A percentile compares a stretch with the other conserved stretches of the same genome.
These are phyloP conservation scores for Crucihimalaya himalaica DNA, from an alignment of 345 rosid genomes.

Conservation along the genomic window DNA sequence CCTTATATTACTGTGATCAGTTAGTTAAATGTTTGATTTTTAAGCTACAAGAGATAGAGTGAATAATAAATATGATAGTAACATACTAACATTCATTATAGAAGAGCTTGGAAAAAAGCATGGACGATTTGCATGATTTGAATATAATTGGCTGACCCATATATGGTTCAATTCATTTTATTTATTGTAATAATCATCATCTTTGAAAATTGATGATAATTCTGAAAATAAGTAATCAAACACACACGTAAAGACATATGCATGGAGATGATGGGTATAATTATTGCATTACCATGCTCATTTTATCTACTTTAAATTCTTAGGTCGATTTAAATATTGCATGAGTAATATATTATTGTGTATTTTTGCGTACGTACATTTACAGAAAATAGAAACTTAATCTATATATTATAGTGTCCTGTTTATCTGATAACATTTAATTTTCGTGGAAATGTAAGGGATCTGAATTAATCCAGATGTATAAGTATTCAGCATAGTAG, in stretches of 20 bases:
- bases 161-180: conserved; percentile 26
- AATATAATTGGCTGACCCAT: conserved; percentile 24
- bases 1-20: not conserved
- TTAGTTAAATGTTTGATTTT: conserved; percentile 19
- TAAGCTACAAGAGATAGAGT: conserved; percentile 20
- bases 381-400: not conserved
- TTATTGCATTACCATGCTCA: conserved; percentile 31
- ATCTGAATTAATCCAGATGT: too few relatives aligned
- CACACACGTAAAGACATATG: conserved; percentile 32
- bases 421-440: too few relatives aligned
- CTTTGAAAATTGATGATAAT: conserved; percentile 3
- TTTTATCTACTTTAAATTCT: conserved; percentile 13
- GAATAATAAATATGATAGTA: not conserved
- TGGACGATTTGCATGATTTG: conserved; percentile 23
- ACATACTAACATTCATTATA: conserved; percentile 3
- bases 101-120: conserved; percentile 4
- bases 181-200: conserved; percentile 18
- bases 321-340: not conserved
- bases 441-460: too few relatives aligned
- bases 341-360: not conserved
- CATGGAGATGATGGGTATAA: conserved; percentile 41
- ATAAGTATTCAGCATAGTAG: too few relatives aligned
- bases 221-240: conserved; percentile 18
- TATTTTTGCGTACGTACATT: not conserved
- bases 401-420: too few relatives aligned